Evolutionary conservation across 176 grass and related monocot species (phyloP), one percentile per base, ranked within the genome.

Genomic region (Alopecurus myosuroides): DNA sequence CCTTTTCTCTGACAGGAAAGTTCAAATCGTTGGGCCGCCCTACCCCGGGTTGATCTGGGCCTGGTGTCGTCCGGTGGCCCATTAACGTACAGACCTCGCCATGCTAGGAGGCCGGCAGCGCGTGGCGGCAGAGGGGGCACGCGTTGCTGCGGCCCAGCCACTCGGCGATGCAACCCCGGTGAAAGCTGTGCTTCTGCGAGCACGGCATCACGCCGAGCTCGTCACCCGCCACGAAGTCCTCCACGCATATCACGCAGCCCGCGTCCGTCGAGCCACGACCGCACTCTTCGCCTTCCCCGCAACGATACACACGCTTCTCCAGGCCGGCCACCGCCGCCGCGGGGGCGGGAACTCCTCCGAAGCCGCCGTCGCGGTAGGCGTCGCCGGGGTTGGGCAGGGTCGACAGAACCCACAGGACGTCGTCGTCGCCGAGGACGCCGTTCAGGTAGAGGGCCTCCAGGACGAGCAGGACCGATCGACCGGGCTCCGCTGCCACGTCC

Each of bases 91-190:
- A 15, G 28, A 20, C 19, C 10, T 42, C 22, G 22, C 11, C 6
- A n/a, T 6, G 20, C 73, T 73, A 50, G 9, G 29, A 11, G 0
- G 55, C n/a, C n/a, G n/a, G 74, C 74, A 78, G 62, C 5, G 34
- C 19, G 37, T 78, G 74, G 6, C 83, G 74, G 46, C 74, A 69
- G 46, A 85, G 74, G 2, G 83, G 83, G 74, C 74, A 42, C 61
- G 39, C 35, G 25, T 77, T 67, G 14, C 22, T 61, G 37, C 19
- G 0, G 23, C 48, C 53, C 28, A 85, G 7, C 62, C 74, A 78
- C 61, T 69, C 18, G 18, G 74, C 0, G 48, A 85, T 55, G 83
- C 83, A 85, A 1, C 9, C 17, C 1, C 7, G 12, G 63, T 78
- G 84, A 39, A 70, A 85, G 31, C 19, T 53, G 14, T 85, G 83